These are phyloP conservation scores for Sporothrix brunneoviolacea DNA, from an alignment of 2,329 filamentous ascomycete species.

Conservation along the genomic window DNA sequence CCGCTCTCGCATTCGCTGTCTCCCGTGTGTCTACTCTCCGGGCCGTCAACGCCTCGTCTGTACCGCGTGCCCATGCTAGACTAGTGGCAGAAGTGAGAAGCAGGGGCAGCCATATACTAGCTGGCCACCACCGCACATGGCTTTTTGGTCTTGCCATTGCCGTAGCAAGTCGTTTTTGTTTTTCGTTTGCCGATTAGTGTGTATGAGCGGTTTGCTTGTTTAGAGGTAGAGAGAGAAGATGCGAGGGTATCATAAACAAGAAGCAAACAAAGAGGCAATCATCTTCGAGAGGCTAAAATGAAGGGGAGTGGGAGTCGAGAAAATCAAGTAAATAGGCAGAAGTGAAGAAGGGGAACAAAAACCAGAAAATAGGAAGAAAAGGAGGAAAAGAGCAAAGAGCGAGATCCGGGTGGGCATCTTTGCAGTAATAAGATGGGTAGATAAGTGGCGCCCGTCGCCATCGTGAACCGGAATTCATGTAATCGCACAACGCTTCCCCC, in stretches of 20 bases:
- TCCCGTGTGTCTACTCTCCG: slow-evolving; percentile 9
- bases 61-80: slow-evolving; percentile 19
- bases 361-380: slow-evolving; percentile 18
- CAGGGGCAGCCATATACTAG: slow-evolving; percentile 20
- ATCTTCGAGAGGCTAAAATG: neutral
- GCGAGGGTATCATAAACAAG: neutral
- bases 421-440: neutral
- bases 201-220: no score
- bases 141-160: slow-evolving; percentile 7
- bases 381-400: slow-evolving; percentile 16
- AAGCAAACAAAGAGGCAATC: slow-evolving; percentile 13
- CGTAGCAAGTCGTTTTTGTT: neutral
- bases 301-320: slow-evolving; percentile 4
- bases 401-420: no score
- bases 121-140: slow-evolving; percentile 5
- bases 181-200: no score
- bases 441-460: neutral
- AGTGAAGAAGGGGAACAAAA: slow-evolving; percentile 14
- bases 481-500: neutral
- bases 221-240: neutral
- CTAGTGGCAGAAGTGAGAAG: slow-evolving; percentile 12
- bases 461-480: neutral
- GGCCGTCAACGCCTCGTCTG: slow-evolving; percentile 15
- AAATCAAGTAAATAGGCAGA: slow-evolving; percentile 21
- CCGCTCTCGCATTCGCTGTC: neutral